Evolutionary conservation across 441 rosid genomes (phyloP).

Genomic region (Populus hybrid): DNA sequence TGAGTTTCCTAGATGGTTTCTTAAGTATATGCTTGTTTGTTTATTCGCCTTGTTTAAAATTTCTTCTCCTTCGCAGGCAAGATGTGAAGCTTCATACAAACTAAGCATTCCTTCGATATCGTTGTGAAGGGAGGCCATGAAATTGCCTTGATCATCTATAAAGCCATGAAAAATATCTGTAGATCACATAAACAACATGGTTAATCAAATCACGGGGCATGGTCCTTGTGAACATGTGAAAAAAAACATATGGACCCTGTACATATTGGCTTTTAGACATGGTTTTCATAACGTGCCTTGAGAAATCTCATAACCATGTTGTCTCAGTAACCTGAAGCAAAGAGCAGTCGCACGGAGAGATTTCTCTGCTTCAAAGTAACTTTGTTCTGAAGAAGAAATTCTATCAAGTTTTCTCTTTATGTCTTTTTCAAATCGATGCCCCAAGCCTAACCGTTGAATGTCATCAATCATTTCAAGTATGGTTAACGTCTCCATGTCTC

Average conservation of each 20-base stretch:
- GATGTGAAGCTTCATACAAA: slow-evolving; percentile 29
- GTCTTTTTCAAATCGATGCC: slow-evolving; percentile 32
- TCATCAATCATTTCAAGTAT: slow-evolving; percentile 42
- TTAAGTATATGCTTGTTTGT: slow-evolving; percentile 19
- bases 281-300: slow-evolving; percentile 30
- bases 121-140: background rate
- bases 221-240: background rate
- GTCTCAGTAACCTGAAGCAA: slow-evolving; percentile 42
- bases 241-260: background rate
- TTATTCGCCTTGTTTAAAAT: slow-evolving; percentile 19
- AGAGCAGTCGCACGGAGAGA: slow-evolving; percentile 36
- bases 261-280: background rate
- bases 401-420: slow-evolving; percentile 24
- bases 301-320: slow-evolving; percentile 33
- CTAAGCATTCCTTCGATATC: slow-evolving; percentile 28
- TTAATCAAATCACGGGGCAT: background rate
- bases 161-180: slow-evolving; percentile 38
- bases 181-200: background rate
- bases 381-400: background rate
- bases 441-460: slow-evolving; percentile 43
- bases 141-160: slow-evolving; percentile 21
- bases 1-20: background rate
- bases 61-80: slow-evolving; percentile 29
- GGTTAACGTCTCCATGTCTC: slow-evolving; percentile 3
- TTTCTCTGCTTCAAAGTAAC: background rate